Evolutionary conservation across 2,329 filamentous ascomycete genomes (phyloP), one percentile per base, ranked within the genome.

Genomic region (Sporothrix phasma): DNA sequence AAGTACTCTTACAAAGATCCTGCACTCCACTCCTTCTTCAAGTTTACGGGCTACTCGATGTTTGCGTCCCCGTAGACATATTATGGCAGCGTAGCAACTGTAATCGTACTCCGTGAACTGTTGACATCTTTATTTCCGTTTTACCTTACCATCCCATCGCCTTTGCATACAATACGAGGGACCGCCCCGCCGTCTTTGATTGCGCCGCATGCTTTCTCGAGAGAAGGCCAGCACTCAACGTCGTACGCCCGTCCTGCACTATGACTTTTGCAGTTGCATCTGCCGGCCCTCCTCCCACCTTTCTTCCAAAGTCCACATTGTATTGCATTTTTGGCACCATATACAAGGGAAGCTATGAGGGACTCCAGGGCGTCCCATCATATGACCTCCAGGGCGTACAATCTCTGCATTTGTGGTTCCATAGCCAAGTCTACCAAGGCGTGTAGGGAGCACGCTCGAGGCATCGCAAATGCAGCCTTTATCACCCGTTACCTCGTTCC

Each of bases 31-130:
- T 56, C 29, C 11, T 24, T 37, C 26, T n/a, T 56, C 19, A 10
- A 10, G 13, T 43, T 11, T 43, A 29, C 37, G n/a, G 29, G 34
- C 6, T 7, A 43, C 19, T 31, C 11, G 41, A 37, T 43, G 8
- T n/a, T 41, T 15, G 24, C 7, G 24, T 29, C 17, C 39, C 22
- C 24, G 15, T 26, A n/a, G 24, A 43, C 22, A 43, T 15, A 43
- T 58, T 26, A 60, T 46, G 39, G 17, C 39, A 60, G 39, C 39
- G 56, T 60, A 45, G 41, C 39, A 46, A 60, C 45, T 60, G 56
- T n/a, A 46, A 34, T n/a, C n/a, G n/a, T n/a, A n/a, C n/a, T n/a
- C 56, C 13, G 39, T 10, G 26, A 24, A 37, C 15, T 22, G 11
- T 5, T 19, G 13, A 47, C 17, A 37, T 22, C 58, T 61, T 47